Evolutionary conservation across 768 basidiomycete species (phyloP), one percentile per base, ranked within the genome.

Genomic region (Termitomyces sp.): DNA sequence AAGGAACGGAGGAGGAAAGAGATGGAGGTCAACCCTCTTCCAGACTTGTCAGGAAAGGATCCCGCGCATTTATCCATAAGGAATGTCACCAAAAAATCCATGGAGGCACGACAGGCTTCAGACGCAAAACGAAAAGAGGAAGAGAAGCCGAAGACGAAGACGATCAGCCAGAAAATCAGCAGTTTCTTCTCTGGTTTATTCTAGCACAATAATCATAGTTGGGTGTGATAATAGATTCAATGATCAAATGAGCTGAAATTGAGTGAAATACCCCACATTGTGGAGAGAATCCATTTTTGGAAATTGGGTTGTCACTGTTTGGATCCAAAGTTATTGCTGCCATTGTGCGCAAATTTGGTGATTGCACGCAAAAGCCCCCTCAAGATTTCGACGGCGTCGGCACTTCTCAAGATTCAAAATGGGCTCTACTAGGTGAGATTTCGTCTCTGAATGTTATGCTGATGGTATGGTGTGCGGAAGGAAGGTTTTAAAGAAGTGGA

Each of bases 391-490:
- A 74, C 74, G 73, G 71, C 74, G 69, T 68, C 70, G 73, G 70
- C 71, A 70, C 67, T 70, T 71, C 66, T 74, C 74, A 76, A 76
- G 72, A 71, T 68, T 71, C 73, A 83, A 78, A 79, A 88, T 88
- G 87, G 85, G 84, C 68, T 88, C 87, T 61, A 88, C 87, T 76
- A 86, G 87, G 86, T 88, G 75, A 78, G 87, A 70, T 65, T 66
- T 56, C 56, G 42, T 57, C 48, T 59, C 56, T 51, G 55, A 57
- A 57, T 57, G 61, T 49, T 52, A 58, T 51, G 43, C 56, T 58
- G 60, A 60, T 57, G 57, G 46, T 65, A 8, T 51, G 45, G 52
- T 45, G 44, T 30, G 43, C n/a, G 56, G 42, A 50, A 45, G 57
- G 54, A 48, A 40, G 47, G 54, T 34, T 58, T 53, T 60, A 60